Conservation (phyloP, 768 basidiomycete genomes). For the Suillus spraguei region DNA sequence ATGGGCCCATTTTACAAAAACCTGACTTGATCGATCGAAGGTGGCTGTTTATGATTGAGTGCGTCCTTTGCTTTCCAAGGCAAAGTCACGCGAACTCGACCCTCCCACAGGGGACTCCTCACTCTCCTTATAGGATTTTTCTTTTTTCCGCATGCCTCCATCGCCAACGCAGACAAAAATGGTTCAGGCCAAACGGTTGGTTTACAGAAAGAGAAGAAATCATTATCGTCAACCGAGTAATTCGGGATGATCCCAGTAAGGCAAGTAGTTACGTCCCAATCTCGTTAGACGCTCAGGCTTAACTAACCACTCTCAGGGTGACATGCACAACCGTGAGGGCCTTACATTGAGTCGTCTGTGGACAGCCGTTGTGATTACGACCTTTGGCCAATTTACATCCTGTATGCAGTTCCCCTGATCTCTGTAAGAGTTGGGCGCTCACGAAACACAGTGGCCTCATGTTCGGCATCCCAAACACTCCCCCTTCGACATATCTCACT, state of each 20-base stretch:
- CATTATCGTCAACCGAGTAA: conserved; percentile 61
- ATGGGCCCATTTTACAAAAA: not conserved
- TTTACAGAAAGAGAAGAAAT: conserved; percentile 62
- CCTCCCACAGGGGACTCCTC: conserved; percentile 40
- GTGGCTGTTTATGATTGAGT: conserved; percentile 65
- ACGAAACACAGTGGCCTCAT: conserved; percentile 43
- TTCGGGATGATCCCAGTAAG: conserved; percentile 66
- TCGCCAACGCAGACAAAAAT: conserved; percentile 61
- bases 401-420: conserved; percentile 30
- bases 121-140: conserved; percentile 55
- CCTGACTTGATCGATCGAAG: conserved; percentile 19
- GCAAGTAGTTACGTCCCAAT: conserved; percentile 31
- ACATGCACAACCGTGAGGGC: conserved; percentile 74
- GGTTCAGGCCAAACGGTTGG: conserved; percentile 65
- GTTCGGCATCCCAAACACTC: conserved; percentile 51
- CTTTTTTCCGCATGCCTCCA: conserved; percentile 60
- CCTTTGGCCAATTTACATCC: conserved; percentile 66
- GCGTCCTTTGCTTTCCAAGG: conserved; percentile 41
- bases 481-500: conserved; percentile 59
- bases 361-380: conserved; percentile 62
- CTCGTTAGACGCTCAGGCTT: not conserved
- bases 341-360: conserved; percentile 51
- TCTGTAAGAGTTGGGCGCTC: not conserved
- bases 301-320: conserved; percentile 38
- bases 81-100: conserved; percentile 45